These are phyloP conservation scores for Aureobasidium sp. DNA, from an alignment of 2,329 filamentous ascomycete species.

Conservation along the genomic window DNA sequence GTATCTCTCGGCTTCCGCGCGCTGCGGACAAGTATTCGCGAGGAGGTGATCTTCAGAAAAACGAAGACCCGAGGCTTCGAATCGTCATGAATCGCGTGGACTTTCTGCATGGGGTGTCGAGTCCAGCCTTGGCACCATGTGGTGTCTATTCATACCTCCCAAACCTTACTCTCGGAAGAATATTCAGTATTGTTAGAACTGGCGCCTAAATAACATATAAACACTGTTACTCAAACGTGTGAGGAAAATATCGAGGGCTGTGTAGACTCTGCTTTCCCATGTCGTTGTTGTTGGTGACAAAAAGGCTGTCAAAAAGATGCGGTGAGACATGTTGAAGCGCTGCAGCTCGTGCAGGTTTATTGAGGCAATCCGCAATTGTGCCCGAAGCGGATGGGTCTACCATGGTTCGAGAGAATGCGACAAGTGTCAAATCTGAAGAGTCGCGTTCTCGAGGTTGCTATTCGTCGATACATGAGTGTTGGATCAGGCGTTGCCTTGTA, in stretches of 20 bases:
- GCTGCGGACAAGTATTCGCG: background rate
- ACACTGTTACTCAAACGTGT: background rate
- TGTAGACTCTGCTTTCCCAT: background rate
- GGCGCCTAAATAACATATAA: background rate
- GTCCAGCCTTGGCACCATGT: background rate
- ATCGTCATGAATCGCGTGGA: slow-evolving; percentile 9
- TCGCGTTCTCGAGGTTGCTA: background rate
- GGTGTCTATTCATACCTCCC: background rate
- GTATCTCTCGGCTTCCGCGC: background rate
- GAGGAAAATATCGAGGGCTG: background rate
- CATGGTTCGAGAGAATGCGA: background rate
- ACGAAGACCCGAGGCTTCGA: background rate
- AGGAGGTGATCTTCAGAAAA: background rate
- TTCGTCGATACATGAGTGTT: background rate
- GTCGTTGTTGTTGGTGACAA: background rate
- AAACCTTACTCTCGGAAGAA: background rate
- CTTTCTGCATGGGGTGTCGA: slow-evolving; percentile 2
- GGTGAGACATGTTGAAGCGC: background rate
- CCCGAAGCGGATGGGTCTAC: background rate
- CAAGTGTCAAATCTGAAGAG: background rate
- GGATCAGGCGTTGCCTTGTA: background rate
- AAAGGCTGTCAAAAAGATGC: background rate
- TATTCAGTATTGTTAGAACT: background rate
- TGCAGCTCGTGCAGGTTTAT: slow-evolving; percentile 1
- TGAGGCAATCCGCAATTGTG: background rate